Percentiles rank a stretch among this genome's conserved stretches.
These are phyloP conservation scores for Hura crepitans DNA, from an alignment of 441 rosid species.

Conservation along the genomic window DNA sequence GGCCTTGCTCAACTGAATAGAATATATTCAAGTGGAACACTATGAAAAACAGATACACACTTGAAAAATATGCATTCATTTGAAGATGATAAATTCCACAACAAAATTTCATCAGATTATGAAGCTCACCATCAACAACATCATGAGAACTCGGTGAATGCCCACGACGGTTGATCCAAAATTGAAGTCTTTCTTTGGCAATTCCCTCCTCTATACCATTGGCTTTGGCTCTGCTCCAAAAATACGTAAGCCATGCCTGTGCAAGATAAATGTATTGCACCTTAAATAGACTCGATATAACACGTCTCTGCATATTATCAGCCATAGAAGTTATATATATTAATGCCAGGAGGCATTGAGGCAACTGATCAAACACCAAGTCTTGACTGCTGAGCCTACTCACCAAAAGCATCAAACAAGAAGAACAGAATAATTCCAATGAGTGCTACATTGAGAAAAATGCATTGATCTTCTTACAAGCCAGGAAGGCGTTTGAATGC, in stretches of 20 bases:
- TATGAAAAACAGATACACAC: background rate
- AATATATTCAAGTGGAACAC: background rate
- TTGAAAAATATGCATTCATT: background rate
- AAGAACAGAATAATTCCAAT: background rate
- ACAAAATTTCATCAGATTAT: background rate
- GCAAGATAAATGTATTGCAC: background rate
- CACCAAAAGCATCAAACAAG: background rate
- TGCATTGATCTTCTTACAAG: background rate
- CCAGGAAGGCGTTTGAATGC: background rate
- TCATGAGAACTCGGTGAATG: slow-evolving; percentile 69
- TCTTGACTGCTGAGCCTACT: background rate
- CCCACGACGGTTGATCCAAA: slow-evolving; percentile 68
- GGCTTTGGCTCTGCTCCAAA: slow-evolving; percentile 84
- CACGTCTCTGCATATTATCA: background rate
- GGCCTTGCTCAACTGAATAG: slow-evolving; percentile 70
- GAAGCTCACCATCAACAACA: slow-evolving; percentile 71
- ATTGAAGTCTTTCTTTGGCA: slow-evolving; percentile 73
- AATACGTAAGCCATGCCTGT: slow-evolving; percentile 92
- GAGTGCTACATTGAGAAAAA: background rate
- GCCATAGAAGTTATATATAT: background rate
- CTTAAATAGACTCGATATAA: slow-evolving; percentile 8
- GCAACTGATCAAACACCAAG: background rate
- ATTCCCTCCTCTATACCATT: slow-evolving; percentile 77
- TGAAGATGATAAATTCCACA: background rate
- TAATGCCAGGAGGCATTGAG: background rate